Percentiles rank a stretch among this genome's conserved stretches.
Evolutionary conservation across 163 green algal species (phyloP).

Genomic region (Scenedesmus sp.): DNA sequence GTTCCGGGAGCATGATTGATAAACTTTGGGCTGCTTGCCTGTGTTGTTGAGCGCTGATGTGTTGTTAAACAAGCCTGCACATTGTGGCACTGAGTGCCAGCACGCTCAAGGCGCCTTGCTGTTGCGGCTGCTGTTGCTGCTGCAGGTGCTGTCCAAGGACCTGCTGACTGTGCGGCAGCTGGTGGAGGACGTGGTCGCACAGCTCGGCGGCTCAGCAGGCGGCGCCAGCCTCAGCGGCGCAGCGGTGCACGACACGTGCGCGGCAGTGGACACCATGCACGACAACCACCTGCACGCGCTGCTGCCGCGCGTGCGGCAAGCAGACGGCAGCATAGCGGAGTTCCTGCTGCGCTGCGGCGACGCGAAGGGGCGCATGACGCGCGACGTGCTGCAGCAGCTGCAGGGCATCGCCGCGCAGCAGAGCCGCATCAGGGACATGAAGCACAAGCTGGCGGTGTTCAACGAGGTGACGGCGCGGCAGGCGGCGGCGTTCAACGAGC

Average conservation of each 20-base stretch:
- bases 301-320: conserved; percentile 49
- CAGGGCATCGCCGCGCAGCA: conserved; percentile 86
- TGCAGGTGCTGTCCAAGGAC: conserved; percentile 76
- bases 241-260: conserved; percentile 69
- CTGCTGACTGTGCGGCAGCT: conserved; percentile 74
- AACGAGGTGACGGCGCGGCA: conserved; percentile 80
- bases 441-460: conserved; percentile 88
- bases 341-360: conserved; percentile 51
- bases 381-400: conserved; percentile 86
- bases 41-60: not conserved
- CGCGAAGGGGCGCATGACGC: conserved; percentile 79
- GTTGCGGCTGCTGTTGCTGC: not conserved
- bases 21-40: too few relatives aligned
- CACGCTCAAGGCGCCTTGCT: not conserved
- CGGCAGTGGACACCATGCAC: conserved; percentile 87
- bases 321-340: not conserved
- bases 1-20: too few relatives aligned
- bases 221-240: conserved; percentile 29
- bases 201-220: conserved; percentile 59
- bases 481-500: conserved; percentile 79
- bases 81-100: not conserved
- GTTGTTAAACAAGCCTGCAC: too few relatives aligned
- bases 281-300: conserved; percentile 77
- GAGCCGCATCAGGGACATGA: conserved; percentile 89
- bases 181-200: conserved; percentile 76